Evolutionary conservation across 1,284 basidiomycete genomes (phyloP), one percentile per base, ranked within the genome.

Genomic region (Sparassis latifolia): DNA sequence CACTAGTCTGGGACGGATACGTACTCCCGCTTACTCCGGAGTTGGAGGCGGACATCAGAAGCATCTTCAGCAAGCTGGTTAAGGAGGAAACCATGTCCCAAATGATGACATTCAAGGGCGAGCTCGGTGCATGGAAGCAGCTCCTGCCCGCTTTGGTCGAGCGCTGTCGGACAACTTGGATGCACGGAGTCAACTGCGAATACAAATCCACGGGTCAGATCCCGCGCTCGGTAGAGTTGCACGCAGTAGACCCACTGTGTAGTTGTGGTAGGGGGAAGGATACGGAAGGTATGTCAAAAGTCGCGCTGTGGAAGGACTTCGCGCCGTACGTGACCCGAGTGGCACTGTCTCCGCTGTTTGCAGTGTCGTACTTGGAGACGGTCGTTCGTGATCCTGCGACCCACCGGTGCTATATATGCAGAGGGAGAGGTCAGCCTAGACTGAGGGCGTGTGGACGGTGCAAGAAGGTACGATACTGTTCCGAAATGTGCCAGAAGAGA

Each of bases 81-180:
- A 31, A 47, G 4, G 10, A 33, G 0, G 56, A 52, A 5, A 31
- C 52, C 2, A 48, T 60, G 3, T 35, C 12, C 2, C 49, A 33
- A 47, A 61, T 61, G 6, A 31, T 5, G 56, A 60, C 48, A 33
- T 54, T 33, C 42, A 50, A 50, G 0, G 59, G 62, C 3, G 75
- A 74, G 51, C 57, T 67, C 29, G 49, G 53, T 10, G 67, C 66
- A 1, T 82, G 78, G 78, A 73, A 73, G 48, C 62, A 71, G 48
- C 61, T 79, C 6, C 57, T 80, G 0, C 77, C 77, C 3, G 65
- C 67, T 3, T 55, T 76, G 30, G 69, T 67, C 4, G 79, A 82
- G 55, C 73, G 79, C 9, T 79, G 77, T 52, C 69, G 80, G 27
- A 67, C 63, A 0, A 20, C 20, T 20, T 82, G 80, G 80, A 57